Evolutionary conservation across 2,329 filamentous ascomycete species (phyloP), one percentile per base, ranked within the genome.

Genomic region (Penicillium sp.): DNA sequence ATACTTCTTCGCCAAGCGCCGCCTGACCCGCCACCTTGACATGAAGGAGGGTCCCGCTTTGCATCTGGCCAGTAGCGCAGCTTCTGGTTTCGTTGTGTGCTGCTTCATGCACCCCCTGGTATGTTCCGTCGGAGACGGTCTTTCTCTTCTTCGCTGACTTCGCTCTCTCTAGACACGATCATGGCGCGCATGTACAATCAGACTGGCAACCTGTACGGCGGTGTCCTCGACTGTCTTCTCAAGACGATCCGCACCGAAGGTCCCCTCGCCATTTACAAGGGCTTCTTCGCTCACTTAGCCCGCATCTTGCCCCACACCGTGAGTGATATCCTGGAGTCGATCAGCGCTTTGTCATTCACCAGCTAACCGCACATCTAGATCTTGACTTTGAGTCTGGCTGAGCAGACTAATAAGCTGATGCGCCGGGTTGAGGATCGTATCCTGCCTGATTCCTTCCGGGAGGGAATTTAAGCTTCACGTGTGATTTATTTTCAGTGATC

Each of bases 181-280:
- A 99, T 99, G 93, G 93, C 89, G 54, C 87, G 93, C 55, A 86
- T 99, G 78, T 99, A 99, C 78, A 99, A 99, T 76, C 93, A 99
- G 71, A 95, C 91, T 54, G 93, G 93, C 44, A 95, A 96, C 68
- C 80, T 99, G n/a, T 99, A 99, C 77, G 85, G 81, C 60, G 88
- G 91, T 50, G 89, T 95, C 4, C 88, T 95, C 56, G 93, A 99
- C 73, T 99, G 93, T 69, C 73, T 97, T 52, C 82, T 81, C 68
- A 91, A 95, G 75, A 99, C 93, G 0, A 79, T 99, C 53, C 86
- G 85, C 67, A 95, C 89, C 0, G 93, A 99, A 70, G 93, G 93
- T 18, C 63, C 95, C 44, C 74, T 97, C 39, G 93, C 93, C 53
- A 88, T 99, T 50, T 99, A 99, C 78, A 99, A 99, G 77, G 93